A percentile compares a stretch with the other conserved stretches of the same genome.
Conservation (phyloP, 345 rosid species). For the Eucalyptus albens region DNA sequence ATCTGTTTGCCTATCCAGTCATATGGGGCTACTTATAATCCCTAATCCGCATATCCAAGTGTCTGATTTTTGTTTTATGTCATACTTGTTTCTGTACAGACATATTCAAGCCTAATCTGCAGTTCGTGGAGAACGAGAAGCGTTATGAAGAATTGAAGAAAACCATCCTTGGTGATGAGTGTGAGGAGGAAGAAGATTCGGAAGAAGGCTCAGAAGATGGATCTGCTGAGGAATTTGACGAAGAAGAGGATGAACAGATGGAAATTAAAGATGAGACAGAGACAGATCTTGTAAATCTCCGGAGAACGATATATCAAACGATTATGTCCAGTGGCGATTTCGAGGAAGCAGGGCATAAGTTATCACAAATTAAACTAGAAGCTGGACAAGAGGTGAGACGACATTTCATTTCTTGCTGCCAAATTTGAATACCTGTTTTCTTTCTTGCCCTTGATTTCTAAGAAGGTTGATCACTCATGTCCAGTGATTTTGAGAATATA, state of each 20-base stretch:
- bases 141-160: slow-evolving; percentile 84
- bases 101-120: slow-evolving; percentile 49
- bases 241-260: slow-evolving; percentile 72
- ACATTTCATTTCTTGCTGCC: neutral
- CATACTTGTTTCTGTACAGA: neutral
- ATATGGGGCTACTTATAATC: neutral
- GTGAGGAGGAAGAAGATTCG: slow-evolving; percentile 73
- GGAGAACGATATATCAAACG: slow-evolving; percentile 89
- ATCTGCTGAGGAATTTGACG: slow-evolving; percentile 40
- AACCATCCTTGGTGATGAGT: slow-evolving; percentile 70
- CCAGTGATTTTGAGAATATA: neutral
- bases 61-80: neutral
- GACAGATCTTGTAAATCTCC: slow-evolving; percentile 84
- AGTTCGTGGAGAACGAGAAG: slow-evolving; percentile 75
- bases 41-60: neutral
- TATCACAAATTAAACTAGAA: slow-evolving; percentile 84
- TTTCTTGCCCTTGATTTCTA: neutral
- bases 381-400: slow-evolving; percentile 89
- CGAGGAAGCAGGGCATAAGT: slow-evolving; percentile 95
- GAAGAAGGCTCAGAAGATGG: slow-evolving; percentile 52
- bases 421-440: neutral
- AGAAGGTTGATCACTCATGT: neutral
- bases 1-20: slow-evolving; percentile 3
- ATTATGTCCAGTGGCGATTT: slow-evolving; percentile 98
- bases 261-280: slow-evolving; percentile 81